Evolutionary conservation across 2,329 filamentous ascomycete genomes (phyloP).

Genomic region (Aspergillus quadricinctus): DNA sequence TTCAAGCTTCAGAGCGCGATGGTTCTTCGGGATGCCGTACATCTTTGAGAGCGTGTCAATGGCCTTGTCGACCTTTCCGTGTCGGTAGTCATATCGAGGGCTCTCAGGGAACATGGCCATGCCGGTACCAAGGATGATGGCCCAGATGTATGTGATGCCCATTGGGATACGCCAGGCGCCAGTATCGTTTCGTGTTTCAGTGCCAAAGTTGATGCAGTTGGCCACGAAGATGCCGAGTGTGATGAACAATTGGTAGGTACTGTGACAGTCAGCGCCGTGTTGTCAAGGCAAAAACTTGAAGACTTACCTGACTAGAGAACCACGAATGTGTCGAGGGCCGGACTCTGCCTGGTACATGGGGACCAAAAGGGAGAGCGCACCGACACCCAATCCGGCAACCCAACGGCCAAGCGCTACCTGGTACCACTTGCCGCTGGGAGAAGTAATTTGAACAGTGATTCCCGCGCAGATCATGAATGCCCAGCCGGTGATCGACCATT

Average conservation of each 20-base stretch:
- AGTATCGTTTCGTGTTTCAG: conserved; percentile 33
- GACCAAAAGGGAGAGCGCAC: conserved; percentile 39
- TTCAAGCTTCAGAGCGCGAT: conserved; percentile 50
- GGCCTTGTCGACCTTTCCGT: conserved; percentile 49
- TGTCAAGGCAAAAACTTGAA: neutral
- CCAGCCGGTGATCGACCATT: conserved; percentile 40
- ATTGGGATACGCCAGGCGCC: conserved; percentile 48
- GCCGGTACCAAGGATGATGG: conserved; percentile 50
- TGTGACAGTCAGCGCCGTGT: conserved; percentile 8
- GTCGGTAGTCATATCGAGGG: conserved; percentile 56
- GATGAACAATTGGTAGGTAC: conserved; percentile 46
- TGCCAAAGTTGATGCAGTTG: conserved; percentile 46
- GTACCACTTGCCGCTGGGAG: conserved; percentile 34
- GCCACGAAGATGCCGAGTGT: conserved; percentile 45
- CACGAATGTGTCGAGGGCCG: conserved; percentile 43
- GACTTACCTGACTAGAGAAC: conserved; percentile 36
- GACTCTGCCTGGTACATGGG: conserved; percentile 46
- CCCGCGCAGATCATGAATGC: conserved; percentile 36
- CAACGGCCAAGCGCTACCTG: conserved; percentile 41
- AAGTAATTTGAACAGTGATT: conserved; percentile 41
- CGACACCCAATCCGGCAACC: conserved; percentile 42
- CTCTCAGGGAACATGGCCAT: conserved; percentile 55
- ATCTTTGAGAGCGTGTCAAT: conserved; percentile 49
- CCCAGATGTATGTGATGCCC: conserved; percentile 56
- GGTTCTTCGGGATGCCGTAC: conserved; percentile 51